These are phyloP conservation scores for Annona cherimola DNA, from an alignment of 164 flowering plant genomes.

Conservation along the genomic window DNA sequence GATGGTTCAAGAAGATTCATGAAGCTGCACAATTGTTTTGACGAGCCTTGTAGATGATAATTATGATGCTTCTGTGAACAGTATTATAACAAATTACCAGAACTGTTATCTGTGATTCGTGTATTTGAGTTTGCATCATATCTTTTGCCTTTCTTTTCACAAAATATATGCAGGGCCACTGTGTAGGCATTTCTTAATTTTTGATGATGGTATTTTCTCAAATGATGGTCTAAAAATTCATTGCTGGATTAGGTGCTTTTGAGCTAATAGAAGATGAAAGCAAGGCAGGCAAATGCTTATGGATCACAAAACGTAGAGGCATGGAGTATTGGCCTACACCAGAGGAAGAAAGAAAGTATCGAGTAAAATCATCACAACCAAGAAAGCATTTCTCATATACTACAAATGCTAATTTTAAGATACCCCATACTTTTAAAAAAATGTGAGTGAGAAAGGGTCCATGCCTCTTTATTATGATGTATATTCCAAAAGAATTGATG, in stretches of 20 bases:
- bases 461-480: not conserved
- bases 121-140: too few species aligned
- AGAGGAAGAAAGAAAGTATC: conserved; percentile 72
- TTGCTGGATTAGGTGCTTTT: conserved; percentile 58
- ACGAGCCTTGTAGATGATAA: too few species aligned
- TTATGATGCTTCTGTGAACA: too few species aligned
- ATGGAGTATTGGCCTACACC: conserved; percentile 95
- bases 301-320: conserved; percentile 90
- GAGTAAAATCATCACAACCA: conserved; percentile 27
- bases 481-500: conserved; percentile 1
- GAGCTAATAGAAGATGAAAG: conserved; percentile 81
- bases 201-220: not conserved
- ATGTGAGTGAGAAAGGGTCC: conserved; percentile 40
- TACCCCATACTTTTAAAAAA: conserved; percentile 79
- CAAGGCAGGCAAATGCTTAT: conserved; percentile 87
- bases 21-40: too few species aligned
- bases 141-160: too few species aligned
- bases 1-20: too few species aligned
- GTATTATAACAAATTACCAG: too few species aligned
- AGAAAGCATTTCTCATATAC: conserved; percentile 28
- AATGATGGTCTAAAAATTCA: not conserved
- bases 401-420: conserved; percentile 24
- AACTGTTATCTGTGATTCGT: too few species aligned
- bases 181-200: not conserved
- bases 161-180: too few species aligned